Percentiles rank a stretch among this genome's conserved stretches.
Conservation (phyloP, 1,139 yeast genomes). For the Geotrichum citri-aurantii region DNA sequence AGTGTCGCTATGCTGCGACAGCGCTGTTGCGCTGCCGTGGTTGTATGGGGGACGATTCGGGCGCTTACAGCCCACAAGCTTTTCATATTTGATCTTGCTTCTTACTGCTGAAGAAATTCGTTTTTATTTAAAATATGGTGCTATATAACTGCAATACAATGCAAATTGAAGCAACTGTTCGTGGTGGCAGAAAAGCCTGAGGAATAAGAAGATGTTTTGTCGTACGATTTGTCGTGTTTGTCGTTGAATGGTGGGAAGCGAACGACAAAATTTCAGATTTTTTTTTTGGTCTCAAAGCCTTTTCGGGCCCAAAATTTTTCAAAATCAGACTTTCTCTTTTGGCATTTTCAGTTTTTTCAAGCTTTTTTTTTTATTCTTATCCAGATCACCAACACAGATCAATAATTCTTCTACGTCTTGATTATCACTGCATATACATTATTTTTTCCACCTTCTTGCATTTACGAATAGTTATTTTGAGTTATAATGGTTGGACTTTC, state of each 20-base stretch:
- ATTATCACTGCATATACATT: not conserved
- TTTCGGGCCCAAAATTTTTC: not conserved
- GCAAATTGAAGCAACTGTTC: not conserved
- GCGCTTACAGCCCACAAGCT: not conserved
- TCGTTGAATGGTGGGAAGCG: not conserved
- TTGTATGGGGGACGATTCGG: not conserved
- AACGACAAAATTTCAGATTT: not conserved
- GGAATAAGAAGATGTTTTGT: not conserved
- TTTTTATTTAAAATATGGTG: not conserved
- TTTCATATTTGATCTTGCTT: not conserved
- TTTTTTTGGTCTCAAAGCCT: not conserved
- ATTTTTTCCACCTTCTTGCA: not conserved
- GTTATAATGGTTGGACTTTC: slow-evolving; percentile 42
- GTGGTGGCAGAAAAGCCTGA: not conserved
- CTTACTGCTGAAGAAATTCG: not conserved
- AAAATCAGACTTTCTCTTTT: not conserved
- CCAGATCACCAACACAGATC: not conserved
- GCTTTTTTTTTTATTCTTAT: not conserved
- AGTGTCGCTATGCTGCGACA: not conserved
- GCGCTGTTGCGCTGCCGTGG: not conserved
- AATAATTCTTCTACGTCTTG: not conserved
- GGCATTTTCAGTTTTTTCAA: not conserved
- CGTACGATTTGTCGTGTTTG: not conserved
- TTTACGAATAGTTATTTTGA: not conserved
- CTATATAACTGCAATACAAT: not conserved